phyloP scores from a whole-genome alignment of 2,329 filamentous ascomycete genomes.

The Alternaria triticimaculans region DNA sequence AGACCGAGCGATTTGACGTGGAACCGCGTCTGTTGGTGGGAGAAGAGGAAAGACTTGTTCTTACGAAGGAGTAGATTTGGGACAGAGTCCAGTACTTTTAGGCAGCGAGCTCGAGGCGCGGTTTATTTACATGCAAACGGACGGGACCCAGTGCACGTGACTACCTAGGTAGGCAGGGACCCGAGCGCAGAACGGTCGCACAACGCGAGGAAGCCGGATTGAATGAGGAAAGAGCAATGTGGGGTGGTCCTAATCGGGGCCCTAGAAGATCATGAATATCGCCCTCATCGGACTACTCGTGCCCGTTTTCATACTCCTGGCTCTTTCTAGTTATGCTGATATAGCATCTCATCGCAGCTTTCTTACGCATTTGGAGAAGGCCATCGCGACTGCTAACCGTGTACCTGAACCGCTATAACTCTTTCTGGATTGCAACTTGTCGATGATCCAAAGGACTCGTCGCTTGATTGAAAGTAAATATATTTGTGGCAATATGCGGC shows the following conservation, averaged over 20 bases:
- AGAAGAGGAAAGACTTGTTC: accelerated
- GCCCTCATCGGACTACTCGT: neutral
- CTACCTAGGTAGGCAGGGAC: neutral
- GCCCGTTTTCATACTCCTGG: neutral
- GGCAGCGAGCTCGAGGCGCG: neutral
- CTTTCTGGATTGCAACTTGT: neutral
- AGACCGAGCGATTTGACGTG: neutral
- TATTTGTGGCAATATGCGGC: neutral
- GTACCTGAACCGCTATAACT: neutral
- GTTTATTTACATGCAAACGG: slow-evolving; percentile 2
- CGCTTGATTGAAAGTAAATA: neutral
- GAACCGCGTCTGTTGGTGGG: neutral
- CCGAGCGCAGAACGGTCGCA: neutral
- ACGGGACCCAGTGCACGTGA: neutral
- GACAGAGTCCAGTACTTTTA: neutral
- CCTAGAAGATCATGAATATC: neutral
- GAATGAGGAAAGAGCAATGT: neutral
- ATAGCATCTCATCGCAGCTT: neutral
- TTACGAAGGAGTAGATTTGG: neutral
- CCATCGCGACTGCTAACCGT: neutral
- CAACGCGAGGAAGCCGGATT: neutral
- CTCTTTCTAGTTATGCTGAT: neutral
- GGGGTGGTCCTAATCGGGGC: no score
- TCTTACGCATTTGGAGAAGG: neutral
- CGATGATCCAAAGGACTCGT: neutral